These are phyloP conservation scores for Euphorbia tirucalli DNA, from an alignment of 345 rosid genomes.

Conservation along the genomic window DNA sequence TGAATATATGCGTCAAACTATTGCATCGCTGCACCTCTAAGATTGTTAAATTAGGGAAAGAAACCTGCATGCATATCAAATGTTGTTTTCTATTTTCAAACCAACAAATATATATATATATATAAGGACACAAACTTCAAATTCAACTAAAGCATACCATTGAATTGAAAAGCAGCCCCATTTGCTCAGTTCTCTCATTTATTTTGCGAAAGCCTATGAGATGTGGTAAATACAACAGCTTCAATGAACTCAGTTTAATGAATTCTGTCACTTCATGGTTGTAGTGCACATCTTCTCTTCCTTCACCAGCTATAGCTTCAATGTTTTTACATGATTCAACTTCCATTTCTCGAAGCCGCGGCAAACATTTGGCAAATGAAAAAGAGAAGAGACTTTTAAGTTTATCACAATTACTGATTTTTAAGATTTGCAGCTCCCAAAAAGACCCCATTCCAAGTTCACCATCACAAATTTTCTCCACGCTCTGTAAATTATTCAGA, in stretches of 20 bases:
- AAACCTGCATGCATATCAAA: not conserved
- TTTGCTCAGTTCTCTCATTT: not conserved
- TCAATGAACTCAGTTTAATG: not conserved
- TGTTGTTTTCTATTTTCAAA: too few relatives aligned
- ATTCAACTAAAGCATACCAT: not conserved
- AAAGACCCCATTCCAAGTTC: too few relatives aligned
- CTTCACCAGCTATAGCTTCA: not conserved
- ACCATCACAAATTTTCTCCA: too few relatives aligned
- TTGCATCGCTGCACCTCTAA: not conserved
- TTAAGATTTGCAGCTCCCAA: not conserved
- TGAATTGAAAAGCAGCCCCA: not conserved
- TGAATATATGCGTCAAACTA: not conserved
- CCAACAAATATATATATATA: too few relatives aligned
- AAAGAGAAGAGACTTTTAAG: not conserved
- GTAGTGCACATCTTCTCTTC: not conserved
- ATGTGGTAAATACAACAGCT: not conserved
- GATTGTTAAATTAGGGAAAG: not conserved
- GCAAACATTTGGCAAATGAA: not conserved
- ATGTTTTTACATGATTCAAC: not conserved
- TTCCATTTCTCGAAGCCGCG: not conserved
- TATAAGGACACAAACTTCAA: too few relatives aligned
- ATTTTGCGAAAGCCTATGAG: not conserved
- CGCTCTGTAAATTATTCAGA: too few relatives aligned
- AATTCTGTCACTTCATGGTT: not conserved
- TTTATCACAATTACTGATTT: conserved; percentile 5